These are phyloP conservation scores for Cyanodermella asteris DNA, from an alignment of 2,329 filamentous ascomycete genomes.

Conservation along the genomic window DNA sequence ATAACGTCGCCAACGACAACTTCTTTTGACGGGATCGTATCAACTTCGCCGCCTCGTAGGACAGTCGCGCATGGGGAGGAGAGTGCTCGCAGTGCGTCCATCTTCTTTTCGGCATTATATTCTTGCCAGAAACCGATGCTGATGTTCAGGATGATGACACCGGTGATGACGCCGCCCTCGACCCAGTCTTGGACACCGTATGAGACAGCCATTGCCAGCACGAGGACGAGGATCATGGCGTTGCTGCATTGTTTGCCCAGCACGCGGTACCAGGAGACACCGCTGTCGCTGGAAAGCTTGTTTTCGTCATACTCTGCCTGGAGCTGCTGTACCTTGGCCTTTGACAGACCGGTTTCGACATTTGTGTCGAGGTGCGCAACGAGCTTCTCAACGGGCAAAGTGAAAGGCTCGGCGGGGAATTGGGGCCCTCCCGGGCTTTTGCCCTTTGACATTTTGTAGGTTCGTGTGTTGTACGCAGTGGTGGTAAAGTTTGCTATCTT, in stretches of 20 bases:
- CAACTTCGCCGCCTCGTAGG: constrained; percentile 31
- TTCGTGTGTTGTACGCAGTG: too few species aligned
- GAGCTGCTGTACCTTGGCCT: constrained; percentile 20
- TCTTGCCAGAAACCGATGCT: constrained; percentile 38
- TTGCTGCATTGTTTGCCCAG: constrained; percentile 30
- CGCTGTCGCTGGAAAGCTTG: constrained; percentile 24
- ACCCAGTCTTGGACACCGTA: constrained; percentile 33
- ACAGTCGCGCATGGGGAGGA: constrained; percentile 34
- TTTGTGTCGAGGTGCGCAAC: constrained; percentile 23
- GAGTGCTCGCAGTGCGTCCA: constrained; percentile 32
- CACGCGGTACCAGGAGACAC: constrained; percentile 25
- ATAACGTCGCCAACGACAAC: constrained; percentile 38
- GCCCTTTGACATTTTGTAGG: too few species aligned
- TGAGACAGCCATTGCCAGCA: constrained; percentile 17
- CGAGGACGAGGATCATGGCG: constrained; percentile 30
- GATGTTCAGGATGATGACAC: constrained; percentile 36
- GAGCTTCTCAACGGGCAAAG: constrained; percentile 16
- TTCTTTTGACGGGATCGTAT: constrained; percentile 30
- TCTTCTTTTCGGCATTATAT: constrained; percentile 37
- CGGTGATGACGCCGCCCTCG: constrained; percentile 36
- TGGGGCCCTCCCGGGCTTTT: too few species aligned
- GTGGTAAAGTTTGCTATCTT: too few species aligned
- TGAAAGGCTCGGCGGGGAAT: constrained; percentile 15
- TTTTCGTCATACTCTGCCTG: constrained; percentile 28
- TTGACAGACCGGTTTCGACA: constrained; percentile 25